These are phyloP conservation scores for Penicillium nucicola DNA, from an alignment of 495 filamentous ascomycete species.

Conservation along the genomic window DNA sequence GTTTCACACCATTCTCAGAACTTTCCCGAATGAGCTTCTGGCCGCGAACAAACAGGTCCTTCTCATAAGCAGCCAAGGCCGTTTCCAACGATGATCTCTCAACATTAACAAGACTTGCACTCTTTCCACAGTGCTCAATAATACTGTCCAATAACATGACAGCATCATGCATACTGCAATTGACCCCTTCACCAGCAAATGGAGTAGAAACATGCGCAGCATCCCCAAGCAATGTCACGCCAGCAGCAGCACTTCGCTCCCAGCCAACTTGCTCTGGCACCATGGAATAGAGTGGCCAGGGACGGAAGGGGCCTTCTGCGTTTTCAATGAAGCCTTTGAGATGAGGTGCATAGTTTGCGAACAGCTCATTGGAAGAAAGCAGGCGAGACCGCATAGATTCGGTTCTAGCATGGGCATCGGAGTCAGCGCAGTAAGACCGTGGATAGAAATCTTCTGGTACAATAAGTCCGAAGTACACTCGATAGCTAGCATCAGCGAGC, in stretches of 20 bases:
- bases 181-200: constrained; percentile 58
- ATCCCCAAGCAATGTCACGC: constrained; percentile 54
- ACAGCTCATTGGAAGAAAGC: constrained; percentile 12
- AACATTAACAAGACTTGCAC: neutral
- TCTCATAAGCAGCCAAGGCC: constrained; percentile 5
- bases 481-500: constrained; percentile 4
- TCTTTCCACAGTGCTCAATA: constrained; percentile 8
- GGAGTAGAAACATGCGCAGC: constrained; percentile 59
- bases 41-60: constrained; percentile 5
- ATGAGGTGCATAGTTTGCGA: constrained; percentile 7
- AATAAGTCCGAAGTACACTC: constrained; percentile 7
- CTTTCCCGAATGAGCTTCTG: constrained; percentile 3
- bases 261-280: constrained; percentile 3
- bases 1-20: neutral
- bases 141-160: constrained; percentile 42
- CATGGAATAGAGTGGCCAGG: constrained; percentile 13
- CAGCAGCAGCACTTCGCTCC: neutral
- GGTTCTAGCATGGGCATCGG: neutral
- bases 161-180: constrained; percentile 53
- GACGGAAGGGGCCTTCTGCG: constrained; percentile 17
- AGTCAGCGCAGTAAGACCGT: neutral
- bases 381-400: neutral
- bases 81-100: neutral
- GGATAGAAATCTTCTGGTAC: constrained; percentile 9
- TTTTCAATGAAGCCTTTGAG: constrained; percentile 9